Base-by-base conservation (phyloP, 1,284 basidiomycete genomes). In the Apiotrichum gamsii region DNA sequence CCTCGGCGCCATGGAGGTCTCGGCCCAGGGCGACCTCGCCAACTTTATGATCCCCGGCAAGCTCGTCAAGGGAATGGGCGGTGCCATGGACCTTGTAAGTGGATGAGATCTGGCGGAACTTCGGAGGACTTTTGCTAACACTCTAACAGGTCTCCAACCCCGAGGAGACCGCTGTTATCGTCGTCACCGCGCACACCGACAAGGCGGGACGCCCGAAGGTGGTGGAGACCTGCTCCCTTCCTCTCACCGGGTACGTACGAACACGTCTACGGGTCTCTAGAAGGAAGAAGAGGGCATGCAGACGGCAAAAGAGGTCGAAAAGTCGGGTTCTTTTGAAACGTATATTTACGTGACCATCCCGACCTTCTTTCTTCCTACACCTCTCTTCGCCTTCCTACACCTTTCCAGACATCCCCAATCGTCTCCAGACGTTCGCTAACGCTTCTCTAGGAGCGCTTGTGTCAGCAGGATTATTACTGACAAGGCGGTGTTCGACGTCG, bases 21-120 rank as follows among this genome's bases (percentile, higher is more conserved):
- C 89, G 2, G 82, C 85, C 58, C 82, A 82, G 16, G 94, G 93
- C 50, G 91, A 97, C 67, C 85, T 97, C 52, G 65, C 94, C 43
- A 97, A 97, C 77, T 97, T 89, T 69, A 97, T 95, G 90, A 90
- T 96, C 59, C 90, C 91, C 14, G 88, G 89, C 25, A 91, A 94
- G 74, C 80, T 90, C 64, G 81, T 90, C 44, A 89, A 87, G 77
- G 85, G 87, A 41, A 91, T 95, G 68, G 91, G 91, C 24, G 91
- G 93, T 48, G 90, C 91, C 2, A 95, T 95, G 90, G 90, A 94
- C 66, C 82, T 93, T 43, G 89, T 93, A 47, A 90, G 6, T 28
- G 25, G 25, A 11, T 28, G 25, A 11, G 8, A 28, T 11, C 25
- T 28, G 25, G 6, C 11, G 25, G 11, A 28, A 28, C 8, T 28